These are phyloP conservation scores for Endothia cerciana DNA, from an alignment of 2,329 filamentous ascomycete genomes.

Conservation along the genomic window DNA sequence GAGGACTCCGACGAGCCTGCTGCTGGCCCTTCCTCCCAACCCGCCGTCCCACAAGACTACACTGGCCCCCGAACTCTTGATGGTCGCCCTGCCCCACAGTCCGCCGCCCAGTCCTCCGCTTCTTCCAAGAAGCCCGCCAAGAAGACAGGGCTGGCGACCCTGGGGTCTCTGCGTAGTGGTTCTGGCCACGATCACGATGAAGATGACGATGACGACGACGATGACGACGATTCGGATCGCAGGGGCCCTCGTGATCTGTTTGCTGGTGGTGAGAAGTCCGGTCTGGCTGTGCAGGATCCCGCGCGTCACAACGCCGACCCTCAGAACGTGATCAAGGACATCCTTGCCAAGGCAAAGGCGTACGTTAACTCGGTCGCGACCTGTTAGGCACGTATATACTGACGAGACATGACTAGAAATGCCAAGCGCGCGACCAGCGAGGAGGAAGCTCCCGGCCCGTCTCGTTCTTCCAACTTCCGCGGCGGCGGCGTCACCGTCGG, in stretches of 20 bases:
- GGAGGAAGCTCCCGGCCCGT: constrained; percentile 53
- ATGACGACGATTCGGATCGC: constrained; percentile 59
- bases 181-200: constrained; percentile 59
- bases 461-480: constrained; percentile 58
- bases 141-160: constrained; percentile 63
- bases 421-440: constrained; percentile 47
- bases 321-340: constrained; percentile 63
- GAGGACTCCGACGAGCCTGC: constrained; percentile 49
- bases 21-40: constrained; percentile 44
- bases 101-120: constrained; percentile 39
- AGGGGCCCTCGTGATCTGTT: constrained; percentile 71
- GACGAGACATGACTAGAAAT: constrained; percentile 52
- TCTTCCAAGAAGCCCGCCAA: constrained; percentile 51
- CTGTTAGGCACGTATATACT: background rate
- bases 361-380: constrained; percentile 42
- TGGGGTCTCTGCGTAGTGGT: constrained; percentile 58
- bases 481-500: constrained; percentile 78
- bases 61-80: constrained; percentile 67
- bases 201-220: constrained; percentile 63
- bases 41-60: constrained; percentile 47
- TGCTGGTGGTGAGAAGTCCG: constrained; percentile 84
- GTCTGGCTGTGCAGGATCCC: constrained; percentile 69
- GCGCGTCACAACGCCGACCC: constrained; percentile 51
- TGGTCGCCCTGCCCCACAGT: constrained; percentile 59
- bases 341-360: constrained; percentile 67